Conservation (phyloP, 257 asterid species). For the Dorcoceras hygrometricum region DNA sequence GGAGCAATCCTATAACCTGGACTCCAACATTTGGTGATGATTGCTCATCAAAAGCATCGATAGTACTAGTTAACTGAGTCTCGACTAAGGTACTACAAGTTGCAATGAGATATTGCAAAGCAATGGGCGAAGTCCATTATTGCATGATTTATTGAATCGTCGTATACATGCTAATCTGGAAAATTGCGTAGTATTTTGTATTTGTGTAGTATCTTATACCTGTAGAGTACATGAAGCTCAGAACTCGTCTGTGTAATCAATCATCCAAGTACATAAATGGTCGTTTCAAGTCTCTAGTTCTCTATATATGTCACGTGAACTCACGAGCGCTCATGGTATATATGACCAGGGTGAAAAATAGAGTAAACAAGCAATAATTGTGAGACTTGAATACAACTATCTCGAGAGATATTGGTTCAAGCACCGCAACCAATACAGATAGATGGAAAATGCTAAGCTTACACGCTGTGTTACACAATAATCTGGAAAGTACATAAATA, state of each 20-base stretch:
- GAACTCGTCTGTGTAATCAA: background rate
- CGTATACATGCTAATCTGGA: background rate
- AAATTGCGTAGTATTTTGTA: background rate
- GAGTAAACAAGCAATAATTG: no score
- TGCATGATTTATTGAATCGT: background rate
- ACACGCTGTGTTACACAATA: no score
- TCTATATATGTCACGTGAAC: no score
- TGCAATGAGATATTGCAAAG: background rate
- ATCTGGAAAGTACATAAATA: no score
- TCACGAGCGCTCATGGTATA: no score
- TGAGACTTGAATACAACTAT: no score
- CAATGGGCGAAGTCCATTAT: background rate
- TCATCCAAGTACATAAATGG: background rate
- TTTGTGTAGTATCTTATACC: background rate
- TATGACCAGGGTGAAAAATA: no score
- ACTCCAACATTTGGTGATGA: conserved; percentile 59
- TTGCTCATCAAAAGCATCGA: background rate
- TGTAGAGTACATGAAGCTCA: background rate
- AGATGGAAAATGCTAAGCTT: no score
- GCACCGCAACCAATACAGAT: background rate
- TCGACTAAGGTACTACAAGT: background rate
- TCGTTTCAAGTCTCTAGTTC: background rate
- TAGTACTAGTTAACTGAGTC: conserved; percentile 21
- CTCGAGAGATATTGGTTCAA: no score
- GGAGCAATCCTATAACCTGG: conserved; percentile 58